Evolutionary conservation across 345 rosid genomes (phyloP).

Genomic region (Syzygium aqueum): DNA sequence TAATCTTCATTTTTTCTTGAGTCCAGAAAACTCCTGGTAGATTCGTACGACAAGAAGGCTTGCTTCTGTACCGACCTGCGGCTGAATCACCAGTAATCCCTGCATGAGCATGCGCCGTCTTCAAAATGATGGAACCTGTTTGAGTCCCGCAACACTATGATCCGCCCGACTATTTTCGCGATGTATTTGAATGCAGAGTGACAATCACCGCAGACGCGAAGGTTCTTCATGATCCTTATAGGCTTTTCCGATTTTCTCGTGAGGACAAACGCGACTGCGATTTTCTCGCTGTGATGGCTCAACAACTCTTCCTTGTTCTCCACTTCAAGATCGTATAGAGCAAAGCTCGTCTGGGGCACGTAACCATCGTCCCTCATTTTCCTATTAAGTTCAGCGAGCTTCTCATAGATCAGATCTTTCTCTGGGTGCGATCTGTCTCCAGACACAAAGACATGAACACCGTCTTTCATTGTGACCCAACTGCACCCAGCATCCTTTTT

Average conservation of each 20-base stretch:
- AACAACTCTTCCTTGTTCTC: constrained; percentile 86
- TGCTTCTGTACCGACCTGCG: not conserved
- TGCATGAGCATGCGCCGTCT: constrained; percentile 69
- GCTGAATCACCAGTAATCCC: constrained; percentile 63
- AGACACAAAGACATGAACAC: constrained; percentile 78
- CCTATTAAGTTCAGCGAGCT: constrained; percentile 60
- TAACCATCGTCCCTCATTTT: constrained; percentile 79
- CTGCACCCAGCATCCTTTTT: constrained; percentile 93
- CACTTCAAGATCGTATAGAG: constrained; percentile 66
- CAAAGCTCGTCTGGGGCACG: constrained; percentile 62
- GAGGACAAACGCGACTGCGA: constrained; percentile 78
- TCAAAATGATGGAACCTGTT: constrained; percentile 88
- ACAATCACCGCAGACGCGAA: constrained; percentile 79
- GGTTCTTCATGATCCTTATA: constrained; percentile 91
- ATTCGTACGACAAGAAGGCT: not conserved
- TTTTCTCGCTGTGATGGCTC: constrained; percentile 83
- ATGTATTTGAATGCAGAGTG: constrained; percentile 78
- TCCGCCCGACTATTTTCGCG: constrained; percentile 53
- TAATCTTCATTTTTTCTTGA: not conserved
- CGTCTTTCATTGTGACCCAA: constrained; percentile 94
- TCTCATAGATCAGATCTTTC: constrained; percentile 46
- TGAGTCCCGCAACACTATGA: constrained; percentile 67
- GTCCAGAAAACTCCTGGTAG: not conserved
- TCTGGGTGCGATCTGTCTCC: constrained; percentile 72
- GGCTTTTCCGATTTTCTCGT: constrained; percentile 48